Conservation (phyloP, 78 protist genomes). For the Anaeramoeba ignava region DNA sequence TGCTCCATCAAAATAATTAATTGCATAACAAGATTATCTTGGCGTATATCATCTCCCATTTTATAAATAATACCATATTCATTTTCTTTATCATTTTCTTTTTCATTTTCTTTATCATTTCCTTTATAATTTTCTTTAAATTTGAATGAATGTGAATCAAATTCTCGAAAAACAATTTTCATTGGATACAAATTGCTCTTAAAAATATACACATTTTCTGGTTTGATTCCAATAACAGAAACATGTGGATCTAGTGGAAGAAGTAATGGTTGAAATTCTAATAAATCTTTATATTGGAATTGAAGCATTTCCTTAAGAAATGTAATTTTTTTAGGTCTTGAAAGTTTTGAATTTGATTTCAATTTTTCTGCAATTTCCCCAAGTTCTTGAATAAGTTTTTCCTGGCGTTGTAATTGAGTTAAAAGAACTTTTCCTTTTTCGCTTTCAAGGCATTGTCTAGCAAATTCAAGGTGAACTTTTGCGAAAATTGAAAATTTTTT, state of each 20-base stretch:
- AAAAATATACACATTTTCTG: not conserved
- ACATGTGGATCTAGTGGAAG: slow-evolving; percentile 20
- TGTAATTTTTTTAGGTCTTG: not conserved
- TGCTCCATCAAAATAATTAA: slow-evolving; percentile 54
- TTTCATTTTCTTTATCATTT: too few relatives aligned
- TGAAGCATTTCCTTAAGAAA: slow-evolving; percentile 13
- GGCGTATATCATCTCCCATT: slow-evolving; percentile 82
- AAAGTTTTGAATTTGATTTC: slow-evolving; percentile 26
- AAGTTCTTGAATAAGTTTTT: not conserved
- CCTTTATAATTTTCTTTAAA: too few relatives aligned
- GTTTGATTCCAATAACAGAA: slow-evolving; percentile 5
- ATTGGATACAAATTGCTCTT: too few relatives aligned
- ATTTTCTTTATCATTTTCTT: too few relatives aligned
- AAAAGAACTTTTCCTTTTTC: slow-evolving; percentile 27
- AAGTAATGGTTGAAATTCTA: not conserved
- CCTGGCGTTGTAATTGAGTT: not conserved
- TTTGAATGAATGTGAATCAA: too few relatives aligned
- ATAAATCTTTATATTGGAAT: not conserved
- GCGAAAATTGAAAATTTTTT: too few relatives aligned
- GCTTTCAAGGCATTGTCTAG: too few relatives aligned
- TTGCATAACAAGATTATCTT: slow-evolving; percentile 78
- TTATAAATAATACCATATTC: slow-evolving; percentile 37
- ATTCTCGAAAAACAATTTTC: too few relatives aligned
- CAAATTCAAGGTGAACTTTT: too few relatives aligned
- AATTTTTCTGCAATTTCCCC: not conserved